Percentiles rank a stretch among this genome's conserved stretches.
Conservation (phyloP, 495 filamentous ascomycete species). For the Lophiotrema nucula region DNA sequence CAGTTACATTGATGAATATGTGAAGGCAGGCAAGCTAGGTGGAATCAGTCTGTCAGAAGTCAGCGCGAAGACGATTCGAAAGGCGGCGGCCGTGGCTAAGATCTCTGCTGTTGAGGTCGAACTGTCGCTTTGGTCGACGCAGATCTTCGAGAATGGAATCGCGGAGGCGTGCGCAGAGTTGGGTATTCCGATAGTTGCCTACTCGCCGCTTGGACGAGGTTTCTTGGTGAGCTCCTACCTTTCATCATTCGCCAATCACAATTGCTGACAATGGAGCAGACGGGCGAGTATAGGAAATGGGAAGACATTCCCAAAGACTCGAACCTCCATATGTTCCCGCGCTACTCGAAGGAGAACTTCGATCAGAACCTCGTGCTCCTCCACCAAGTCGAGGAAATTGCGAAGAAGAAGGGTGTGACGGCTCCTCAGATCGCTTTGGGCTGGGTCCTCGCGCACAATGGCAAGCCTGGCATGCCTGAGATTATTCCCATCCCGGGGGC, state of each 20-base stretch:
- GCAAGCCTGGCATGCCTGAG: constrained; percentile 59
- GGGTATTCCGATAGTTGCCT: constrained; percentile 69
- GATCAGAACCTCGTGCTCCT: constrained; percentile 71
- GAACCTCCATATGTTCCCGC: constrained; percentile 53
- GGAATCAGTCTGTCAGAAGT: constrained; percentile 79
- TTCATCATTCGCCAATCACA: not conserved
- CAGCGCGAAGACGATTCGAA: constrained; percentile 68
- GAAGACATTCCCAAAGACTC: constrained; percentile 64
- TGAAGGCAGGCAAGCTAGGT: constrained; percentile 74
- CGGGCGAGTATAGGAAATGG: constrained; percentile 60
- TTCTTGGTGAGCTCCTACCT: constrained; percentile 37
- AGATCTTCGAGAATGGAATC: constrained; percentile 73
- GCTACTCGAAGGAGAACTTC: constrained; percentile 70
- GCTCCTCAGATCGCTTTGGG: constrained; percentile 74
- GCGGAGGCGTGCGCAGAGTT: constrained; percentile 69
- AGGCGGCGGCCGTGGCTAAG: constrained; percentile 66
- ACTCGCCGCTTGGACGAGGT: constrained; percentile 56
- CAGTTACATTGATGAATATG: constrained; percentile 52
- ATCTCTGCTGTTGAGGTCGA: constrained; percentile 79
- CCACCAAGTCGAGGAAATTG: constrained; percentile 62
- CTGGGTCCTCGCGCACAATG: constrained; percentile 62
- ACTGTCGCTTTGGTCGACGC: constrained; percentile 65
- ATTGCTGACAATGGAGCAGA: constrained; percentile 35
- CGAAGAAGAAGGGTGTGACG: constrained; percentile 66
- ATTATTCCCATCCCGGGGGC: constrained; percentile 86